Conservation (phyloP, 257 asterid species). For the Solanum lycopersicoides region DNA sequence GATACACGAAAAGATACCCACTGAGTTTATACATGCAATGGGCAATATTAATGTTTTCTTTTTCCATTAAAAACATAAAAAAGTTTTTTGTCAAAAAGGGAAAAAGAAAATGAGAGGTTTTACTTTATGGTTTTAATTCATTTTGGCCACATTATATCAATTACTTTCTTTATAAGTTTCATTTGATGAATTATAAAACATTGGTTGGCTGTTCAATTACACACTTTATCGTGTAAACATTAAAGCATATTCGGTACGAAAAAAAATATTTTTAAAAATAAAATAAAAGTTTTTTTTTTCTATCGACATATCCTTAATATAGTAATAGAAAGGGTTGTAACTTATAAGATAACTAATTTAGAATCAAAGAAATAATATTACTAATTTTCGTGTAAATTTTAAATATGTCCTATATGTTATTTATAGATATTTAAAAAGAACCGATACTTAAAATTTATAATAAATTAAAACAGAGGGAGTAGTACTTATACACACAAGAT, state of each 20-base stretch:
- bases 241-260: not conserved
- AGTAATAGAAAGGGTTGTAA: not conserved
- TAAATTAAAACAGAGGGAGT: not conserved
- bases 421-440: not conserved
- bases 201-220: not conserved
- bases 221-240: not conserved
- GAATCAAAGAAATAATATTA: too few species aligned
- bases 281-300: not conserved
- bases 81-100: not conserved
- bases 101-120: not conserved
- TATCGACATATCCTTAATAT: too few species aligned
- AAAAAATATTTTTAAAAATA: too few species aligned
- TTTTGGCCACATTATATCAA: not conserved
- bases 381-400: not conserved
- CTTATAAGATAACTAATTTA: too few species aligned
- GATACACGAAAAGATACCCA: not conserved
- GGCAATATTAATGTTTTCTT: not conserved
- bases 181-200: not conserved
- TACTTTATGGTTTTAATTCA: not conserved
- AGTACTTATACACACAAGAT: not conserved
- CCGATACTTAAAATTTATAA: not conserved
- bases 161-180: not conserved
- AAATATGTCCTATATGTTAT: not conserved
- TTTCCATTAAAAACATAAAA: not conserved
- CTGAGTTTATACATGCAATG: not conserved